phyloP scores from a whole-genome alignment of 2,329 filamentous ascomycete genomes.

The Diaporthe nobilis region DNA sequence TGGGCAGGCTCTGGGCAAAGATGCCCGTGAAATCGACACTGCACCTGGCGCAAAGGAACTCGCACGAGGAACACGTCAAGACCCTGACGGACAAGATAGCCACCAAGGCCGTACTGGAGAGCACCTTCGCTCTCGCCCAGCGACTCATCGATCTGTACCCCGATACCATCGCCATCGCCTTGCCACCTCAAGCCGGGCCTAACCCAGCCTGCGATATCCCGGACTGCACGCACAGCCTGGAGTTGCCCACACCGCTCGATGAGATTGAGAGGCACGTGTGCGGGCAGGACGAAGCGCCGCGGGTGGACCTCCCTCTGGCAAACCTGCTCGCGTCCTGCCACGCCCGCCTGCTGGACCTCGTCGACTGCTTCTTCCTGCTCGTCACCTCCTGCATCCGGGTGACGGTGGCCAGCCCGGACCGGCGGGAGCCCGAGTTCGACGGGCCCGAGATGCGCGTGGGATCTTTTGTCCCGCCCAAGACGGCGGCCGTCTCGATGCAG shows the following conservation, averaged over 20 bases:
- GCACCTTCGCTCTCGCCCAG: constrained; percentile 53
- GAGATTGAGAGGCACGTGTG: constrained; percentile 39
- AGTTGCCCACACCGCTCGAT: constrained; percentile 42
- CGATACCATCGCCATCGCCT: constrained; percentile 45
- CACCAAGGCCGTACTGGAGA: constrained; percentile 50
- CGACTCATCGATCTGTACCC: constrained; percentile 55
- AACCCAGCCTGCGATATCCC: constrained; percentile 48
- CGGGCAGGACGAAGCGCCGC: constrained; percentile 22
- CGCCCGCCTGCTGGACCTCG: constrained; percentile 53
- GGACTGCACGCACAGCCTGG: constrained; percentile 52
- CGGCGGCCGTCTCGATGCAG: constrained; percentile 52
- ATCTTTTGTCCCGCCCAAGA: constrained; percentile 53
- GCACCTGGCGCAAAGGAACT: constrained; percentile 47
- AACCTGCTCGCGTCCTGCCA: constrained; percentile 56
- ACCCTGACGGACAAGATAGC: constrained; percentile 46
- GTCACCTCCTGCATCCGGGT: constrained; percentile 52
- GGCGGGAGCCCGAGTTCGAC: constrained; percentile 51
- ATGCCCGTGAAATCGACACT: constrained; percentile 43
- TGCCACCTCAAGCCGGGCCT: constrained; percentile 36
- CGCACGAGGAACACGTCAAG: constrained; percentile 46
- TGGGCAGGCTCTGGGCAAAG: constrained; percentile 47
- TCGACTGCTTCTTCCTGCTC: constrained; percentile 52
- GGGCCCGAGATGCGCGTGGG: constrained; percentile 59
- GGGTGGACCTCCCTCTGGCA: constrained; percentile 54
- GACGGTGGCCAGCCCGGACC: constrained; percentile 47